Evolutionary conservation across 2,329 filamentous ascomycete species (phyloP), one percentile per base, ranked within the genome.

Genomic region (Talaromyces sp.): DNA sequence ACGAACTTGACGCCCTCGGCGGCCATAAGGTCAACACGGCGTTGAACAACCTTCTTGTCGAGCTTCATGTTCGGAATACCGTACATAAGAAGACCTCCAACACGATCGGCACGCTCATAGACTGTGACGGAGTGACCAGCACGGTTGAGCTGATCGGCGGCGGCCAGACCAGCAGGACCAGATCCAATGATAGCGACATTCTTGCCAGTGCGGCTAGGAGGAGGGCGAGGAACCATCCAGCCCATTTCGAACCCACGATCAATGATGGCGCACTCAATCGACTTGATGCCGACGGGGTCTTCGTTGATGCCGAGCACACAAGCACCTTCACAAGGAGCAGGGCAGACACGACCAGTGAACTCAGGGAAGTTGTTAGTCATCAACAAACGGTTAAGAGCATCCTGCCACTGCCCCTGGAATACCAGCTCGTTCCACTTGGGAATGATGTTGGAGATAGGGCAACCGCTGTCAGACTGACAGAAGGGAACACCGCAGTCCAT

Each of bases 21-120:
- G 63, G 90, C 91, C 91, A 97, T 94, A 80, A 98, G 93, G 79
- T 97, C 92, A 58, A 95, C 93, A 78, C 94, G 91, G 61, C 94
- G 91, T 84, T 97, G 94, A 67, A 98, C 94, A 69, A 97, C 89
- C 75, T 92, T 92, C 86, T 98, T 98, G 83, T 98, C 94, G 49
- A 98, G 90, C 84, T 98, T 98, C 94, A 98, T 98, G 84, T 98
- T 98, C 70, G 94, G 94, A 71, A 98, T 98, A 71, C 94, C 94
- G 76, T 98, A 97, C 94, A 97, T 97, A 73, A 98, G 87, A 63
- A 98, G 85, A 78, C 94, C 94, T 80, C 94, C 94, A 65, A 90
- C 83, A 69, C 94, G 92, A 76, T 98, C 94, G 66, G 93, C 88
- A 69, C 94, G 92, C 85, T 98, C 94, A 74, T 95, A 97, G 19